Evolutionary conservation across 805 yeast genomes (phyloP), one percentile per base, ranked within the genome.

Genomic region (Monosporozyma aerobia): DNA sequence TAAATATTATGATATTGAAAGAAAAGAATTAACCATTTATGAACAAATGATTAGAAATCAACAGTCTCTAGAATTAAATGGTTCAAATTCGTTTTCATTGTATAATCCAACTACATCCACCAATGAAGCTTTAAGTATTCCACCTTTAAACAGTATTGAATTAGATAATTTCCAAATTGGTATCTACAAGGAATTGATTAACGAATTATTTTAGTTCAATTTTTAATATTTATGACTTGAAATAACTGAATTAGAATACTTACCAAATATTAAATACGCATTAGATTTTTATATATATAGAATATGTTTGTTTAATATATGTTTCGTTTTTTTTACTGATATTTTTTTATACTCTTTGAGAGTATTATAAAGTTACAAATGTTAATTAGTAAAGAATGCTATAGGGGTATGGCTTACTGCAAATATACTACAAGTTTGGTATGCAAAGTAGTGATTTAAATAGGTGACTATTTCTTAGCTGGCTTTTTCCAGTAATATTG

Each of bases 401-500:
- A 32, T 8, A 13, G 37, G 37, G 7, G 5, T 3, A 35, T 13
- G 3, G 39, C 19, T 19, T 19, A 19, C 19, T 19, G 19, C 19
- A 19, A 19, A 19, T 19, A 19, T 19, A 19, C 19, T 13, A 5
- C 4, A 35, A 19, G 14, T 13, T 13, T 7, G 35, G 10, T 16
- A 47, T 48, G 30, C 45, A 37, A 19, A 35, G 14, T 14, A 13
- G 8, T 19, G 23, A 23, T 2, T 35, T 35, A 5, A 35, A 35
- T 5, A 35, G 3, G 30, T 16, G 35, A 13, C 16, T 33, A 51
- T 30, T 45, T 48, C 43, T 64, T 65, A 7, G 65, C 66, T 22
- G 79, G 79, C 55, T 71, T 75, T 56, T 74, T 75, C 78, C 78
- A 75, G 62, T 70, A 75, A 58, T 75, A 75, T 58, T 75, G 99